A percentile compares a stretch with the other conserved stretches of the same genome.
These are phyloP conservation scores for Theileria equi DNA, from an alignment of 169 alveolate genomes.

Conservation along the genomic window DNA sequence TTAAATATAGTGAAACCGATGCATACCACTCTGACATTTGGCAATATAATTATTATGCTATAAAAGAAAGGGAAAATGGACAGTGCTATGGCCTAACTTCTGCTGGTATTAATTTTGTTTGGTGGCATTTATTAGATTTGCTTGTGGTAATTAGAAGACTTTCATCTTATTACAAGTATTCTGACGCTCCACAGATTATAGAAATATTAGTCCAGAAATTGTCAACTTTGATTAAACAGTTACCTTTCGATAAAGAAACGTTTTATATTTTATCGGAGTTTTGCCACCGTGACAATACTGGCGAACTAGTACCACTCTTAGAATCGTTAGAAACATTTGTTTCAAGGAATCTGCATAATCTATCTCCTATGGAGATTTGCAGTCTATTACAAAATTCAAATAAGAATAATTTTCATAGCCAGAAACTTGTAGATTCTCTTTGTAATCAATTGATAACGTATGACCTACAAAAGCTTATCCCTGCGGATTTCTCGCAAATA, in stretches of 20 bases:
- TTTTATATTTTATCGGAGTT: constrained; percentile 3
- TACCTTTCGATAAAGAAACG: constrained; percentile 3
- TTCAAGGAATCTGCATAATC: constrained; percentile 2
- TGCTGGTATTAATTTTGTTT: constrained; percentile 9
- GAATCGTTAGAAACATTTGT: constrained; percentile 33
- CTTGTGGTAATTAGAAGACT: constrained; percentile 20
- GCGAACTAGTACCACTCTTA: constrained; percentile 41
- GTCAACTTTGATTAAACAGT: background rate
- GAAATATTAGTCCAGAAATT: constrained; percentile 3
- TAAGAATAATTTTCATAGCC: constrained; percentile 51
- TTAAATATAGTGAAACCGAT: background rate
- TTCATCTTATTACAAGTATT: too few relatives aligned
- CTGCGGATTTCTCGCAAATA: constrained; percentile 27
- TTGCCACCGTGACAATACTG: constrained; percentile 25
- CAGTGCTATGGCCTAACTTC: too few relatives aligned
- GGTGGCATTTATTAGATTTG: constrained; percentile 28
- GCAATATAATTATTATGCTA: background rate
- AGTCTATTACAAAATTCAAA: constrained; percentile 29
- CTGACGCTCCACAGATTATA: background rate
- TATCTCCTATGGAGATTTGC: constrained; percentile 18
- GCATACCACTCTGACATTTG: background rate
- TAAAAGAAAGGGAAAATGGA: background rate
- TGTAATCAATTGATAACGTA: constrained; percentile 17
- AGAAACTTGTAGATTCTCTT: constrained; percentile 46
- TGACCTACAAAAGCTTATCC: constrained; percentile 14